Conservation (phyloP, 169 alveolate genomes). For the Plasmodium chabaudi region DNA sequence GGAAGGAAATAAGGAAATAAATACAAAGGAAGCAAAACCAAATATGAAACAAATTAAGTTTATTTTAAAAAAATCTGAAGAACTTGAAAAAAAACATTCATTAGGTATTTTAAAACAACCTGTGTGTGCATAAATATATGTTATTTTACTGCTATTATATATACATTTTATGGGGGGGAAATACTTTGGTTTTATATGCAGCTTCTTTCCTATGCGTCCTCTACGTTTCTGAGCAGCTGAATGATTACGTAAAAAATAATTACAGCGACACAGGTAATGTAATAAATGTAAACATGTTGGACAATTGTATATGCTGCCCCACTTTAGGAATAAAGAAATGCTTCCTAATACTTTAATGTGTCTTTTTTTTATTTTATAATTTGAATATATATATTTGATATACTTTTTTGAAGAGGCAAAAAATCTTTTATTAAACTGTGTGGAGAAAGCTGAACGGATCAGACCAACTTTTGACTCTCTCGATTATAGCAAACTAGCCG, state of each 20-base stretch:
- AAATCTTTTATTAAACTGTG: slow-evolving; percentile 35
- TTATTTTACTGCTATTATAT: neutral
- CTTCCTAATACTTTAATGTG: too few relatives aligned
- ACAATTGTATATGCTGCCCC: too few relatives aligned
- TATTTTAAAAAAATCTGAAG: slow-evolving; percentile 67
- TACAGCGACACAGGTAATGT: slow-evolving; percentile 55
- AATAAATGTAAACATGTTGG: neutral
- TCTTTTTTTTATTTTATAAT: too few relatives aligned
- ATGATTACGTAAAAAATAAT: slow-evolving; percentile 34
- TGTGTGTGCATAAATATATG: slow-evolving; percentile 4
- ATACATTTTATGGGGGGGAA: too few relatives aligned
- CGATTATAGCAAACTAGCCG: slow-evolving; percentile 44
- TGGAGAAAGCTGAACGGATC: slow-evolving; percentile 45
- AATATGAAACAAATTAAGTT: slow-evolving; percentile 60
- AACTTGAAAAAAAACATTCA: slow-evolving; percentile 60
- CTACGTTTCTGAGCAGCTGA: slow-evolving; percentile 64
- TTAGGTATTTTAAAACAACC: slow-evolving; percentile 33
- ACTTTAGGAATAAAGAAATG: too few relatives aligned
- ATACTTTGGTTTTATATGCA: slow-evolving; percentile 1
- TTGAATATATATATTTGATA: too few relatives aligned
- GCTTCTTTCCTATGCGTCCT: slow-evolving; percentile 71
- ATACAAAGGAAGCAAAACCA: slow-evolving; percentile 15
- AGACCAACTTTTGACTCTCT: slow-evolving; percentile 35
- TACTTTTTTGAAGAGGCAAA: slow-evolving; percentile 44
- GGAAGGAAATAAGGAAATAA: neutral